These are phyloP conservation scores for Fagopyrum tataricum DNA, from an alignment of 148 eudicot genomes.

Conservation along the genomic window DNA sequence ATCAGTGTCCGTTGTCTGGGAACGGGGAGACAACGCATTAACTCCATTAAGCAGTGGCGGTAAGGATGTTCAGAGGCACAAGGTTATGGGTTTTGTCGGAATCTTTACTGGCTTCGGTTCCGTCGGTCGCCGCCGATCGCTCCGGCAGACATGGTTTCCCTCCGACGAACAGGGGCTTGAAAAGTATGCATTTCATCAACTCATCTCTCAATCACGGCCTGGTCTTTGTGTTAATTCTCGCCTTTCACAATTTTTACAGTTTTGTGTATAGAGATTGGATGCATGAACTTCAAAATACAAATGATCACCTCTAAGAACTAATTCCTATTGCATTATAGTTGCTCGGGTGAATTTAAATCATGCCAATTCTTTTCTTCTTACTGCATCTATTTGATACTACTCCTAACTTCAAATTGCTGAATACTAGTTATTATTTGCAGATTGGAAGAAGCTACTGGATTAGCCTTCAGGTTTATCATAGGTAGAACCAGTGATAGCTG, in stretches of 20 bases:
- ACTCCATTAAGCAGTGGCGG: background rate
- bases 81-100: conserved; percentile 93
- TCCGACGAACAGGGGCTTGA: conserved; percentile 71
- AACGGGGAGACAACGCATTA: conserved; percentile 14
- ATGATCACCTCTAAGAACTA: background rate
- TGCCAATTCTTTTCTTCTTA: background rate
- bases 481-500: conserved; percentile 65
- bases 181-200: conserved; percentile 28
- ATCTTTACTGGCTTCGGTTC: conserved; percentile 88
- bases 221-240: background rate
- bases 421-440: conserved; percentile 27
- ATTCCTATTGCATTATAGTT: background rate
- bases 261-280: too few species aligned
- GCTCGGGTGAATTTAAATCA: background rate
- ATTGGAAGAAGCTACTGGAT: conserved; percentile 94
- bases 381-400: background rate
- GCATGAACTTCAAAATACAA: background rate
- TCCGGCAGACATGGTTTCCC: conserved; percentile 87
- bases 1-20: conserved; percentile 52
- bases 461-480: conserved; percentile 87
- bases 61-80: conserved; percentile 42
- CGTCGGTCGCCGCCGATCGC: conserved; percentile 47
- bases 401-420: background rate
- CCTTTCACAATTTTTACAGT: background rate
- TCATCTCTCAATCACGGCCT: background rate